Evolutionary conservation across 352 stramenopile species (phyloP), one percentile per base, ranked within the genome.

Genomic region (Hyaloperonospora brassicae): DNA sequence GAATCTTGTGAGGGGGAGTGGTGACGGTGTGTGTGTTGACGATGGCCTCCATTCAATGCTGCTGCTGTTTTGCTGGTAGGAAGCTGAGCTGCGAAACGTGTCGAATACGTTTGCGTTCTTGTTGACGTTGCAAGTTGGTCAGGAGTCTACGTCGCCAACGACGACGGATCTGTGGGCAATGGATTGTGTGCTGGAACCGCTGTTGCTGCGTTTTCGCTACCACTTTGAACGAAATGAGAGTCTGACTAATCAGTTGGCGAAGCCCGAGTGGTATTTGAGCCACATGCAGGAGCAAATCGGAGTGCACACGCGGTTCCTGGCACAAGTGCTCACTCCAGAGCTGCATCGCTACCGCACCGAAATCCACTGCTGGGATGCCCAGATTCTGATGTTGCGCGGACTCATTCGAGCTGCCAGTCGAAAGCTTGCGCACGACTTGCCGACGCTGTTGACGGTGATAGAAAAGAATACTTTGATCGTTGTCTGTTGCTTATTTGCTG

Each of bases 211-310:
- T 22, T 89, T 89, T 48, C 73, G 70, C 11, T 91, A 77, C 61
- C 80, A 91, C 22, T 91, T 91, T 55, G 76, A 84, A 51, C 68
- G 76, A n/a, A 7, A 23, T 1, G 74, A 83, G 3, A 91, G 80
- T 57, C 62, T 72, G 25, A 89, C 76, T 13, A 91, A 87, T 52
- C 74, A 76, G 30, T 39, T 91, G 7, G 67, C 76, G 2, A 91
- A 87, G 64, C 80, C 80, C 0, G 80, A 91, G 55, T 91, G 80
- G 80, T 80, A 73, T 53, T 48, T 91, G 14, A 79, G 55, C 46
- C 61, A 87, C 51, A 61, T 89, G 2, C 60, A 81, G 23, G 64
- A 85, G 22, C 80, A 91, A 56, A 73, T 65, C 1, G 66, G 62
- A n/a, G 53, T 44, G 0, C 73, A 88, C 48, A 68, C 53, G 7